These are phyloP conservation scores for Diplodia intermedia DNA, from an alignment of 2,329 filamentous ascomycete species.

Conservation along the genomic window DNA sequence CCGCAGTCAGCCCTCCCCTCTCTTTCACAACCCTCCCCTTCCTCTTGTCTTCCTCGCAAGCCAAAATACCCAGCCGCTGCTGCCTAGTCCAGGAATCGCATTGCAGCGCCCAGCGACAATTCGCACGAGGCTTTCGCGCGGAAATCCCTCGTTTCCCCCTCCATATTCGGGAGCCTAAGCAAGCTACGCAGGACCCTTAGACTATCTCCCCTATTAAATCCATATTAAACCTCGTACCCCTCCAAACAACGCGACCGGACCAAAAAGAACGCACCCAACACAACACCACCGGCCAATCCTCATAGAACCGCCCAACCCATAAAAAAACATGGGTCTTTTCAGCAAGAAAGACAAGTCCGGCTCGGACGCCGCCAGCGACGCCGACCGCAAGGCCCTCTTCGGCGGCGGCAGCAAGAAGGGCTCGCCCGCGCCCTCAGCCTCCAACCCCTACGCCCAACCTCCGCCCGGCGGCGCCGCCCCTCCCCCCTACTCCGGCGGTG, in stretches of 20 bases:
- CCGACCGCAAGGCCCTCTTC: constrained; percentile 65
- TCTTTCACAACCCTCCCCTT: background rate
- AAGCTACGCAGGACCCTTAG: background rate
- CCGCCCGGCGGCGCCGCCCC: constrained; percentile 51
- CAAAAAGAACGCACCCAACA: background rate
- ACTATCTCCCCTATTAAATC: background rate
- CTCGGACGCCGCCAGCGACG: constrained; percentile 57
- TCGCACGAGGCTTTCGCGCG: background rate
- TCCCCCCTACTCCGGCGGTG: constrained; percentile 48
- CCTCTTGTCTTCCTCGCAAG: background rate
- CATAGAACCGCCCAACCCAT: background rate
- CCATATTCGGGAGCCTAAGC: background rate
- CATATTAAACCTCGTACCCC: constrained; percentile 3
- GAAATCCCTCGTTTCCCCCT: constrained; percentile 8
- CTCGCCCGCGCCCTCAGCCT: constrained; percentile 58
- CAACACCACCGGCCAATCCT: background rate
- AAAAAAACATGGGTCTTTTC: constrained; percentile 41
- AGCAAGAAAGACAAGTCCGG: constrained; percentile 60
- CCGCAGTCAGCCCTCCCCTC: constrained; percentile 3
- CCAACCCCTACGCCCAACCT: constrained; percentile 64
- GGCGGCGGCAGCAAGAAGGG: constrained; percentile 60
- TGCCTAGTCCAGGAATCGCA: background rate
- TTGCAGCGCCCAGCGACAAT: background rate
- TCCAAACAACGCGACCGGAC: constrained; percentile 10
- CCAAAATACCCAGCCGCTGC: background rate